These are phyloP conservation scores for Pachysolen tannophilus DNA, from an alignment of 805 yeast genomes.

Conservation along the genomic window DNA sequence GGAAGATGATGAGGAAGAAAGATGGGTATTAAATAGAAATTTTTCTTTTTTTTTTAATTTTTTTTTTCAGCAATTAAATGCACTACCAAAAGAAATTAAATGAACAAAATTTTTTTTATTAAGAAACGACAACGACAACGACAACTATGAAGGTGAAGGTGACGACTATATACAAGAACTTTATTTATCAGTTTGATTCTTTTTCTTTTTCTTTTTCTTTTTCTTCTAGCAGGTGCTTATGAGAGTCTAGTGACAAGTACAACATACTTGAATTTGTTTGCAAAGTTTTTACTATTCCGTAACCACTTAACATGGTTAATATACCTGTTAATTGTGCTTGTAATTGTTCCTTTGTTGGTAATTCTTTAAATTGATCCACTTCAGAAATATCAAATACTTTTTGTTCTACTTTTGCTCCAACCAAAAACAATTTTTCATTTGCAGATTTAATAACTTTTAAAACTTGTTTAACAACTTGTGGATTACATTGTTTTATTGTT, in stretches of 20 bases:
- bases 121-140: no score
- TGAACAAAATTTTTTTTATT: no score
- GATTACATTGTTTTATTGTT: conserved; percentile 60
- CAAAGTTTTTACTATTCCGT: conserved; percentile 77
- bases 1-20: neutral
- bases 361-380: conserved; percentile 56
- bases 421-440: conserved; percentile 66
- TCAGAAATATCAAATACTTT: conserved; percentile 43
- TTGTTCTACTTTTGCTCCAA: conserved; percentile 77
- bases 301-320: conserved; percentile 80
- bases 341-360: conserved; percentile 64
- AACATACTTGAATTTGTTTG: conserved; percentile 59
- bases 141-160: no score
- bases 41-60: neutral
- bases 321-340: conserved; percentile 80
- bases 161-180: neutral
- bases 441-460: conserved; percentile 53
- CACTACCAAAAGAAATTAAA: no score
- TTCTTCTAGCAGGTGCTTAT: conserved; percentile 24
- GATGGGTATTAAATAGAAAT: neutral
- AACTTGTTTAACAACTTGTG: conserved; percentile 54
- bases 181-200: neutral
- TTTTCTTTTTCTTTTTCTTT: conserved; percentile 1
- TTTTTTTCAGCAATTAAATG: no score
- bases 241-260: conserved; percentile 68